Percentiles rank a stretch among this genome's conserved stretches.
Evolutionary conservation across 352 stramenopile genomes (phyloP).

Genomic region (Phytophthora ohioensis): DNA sequence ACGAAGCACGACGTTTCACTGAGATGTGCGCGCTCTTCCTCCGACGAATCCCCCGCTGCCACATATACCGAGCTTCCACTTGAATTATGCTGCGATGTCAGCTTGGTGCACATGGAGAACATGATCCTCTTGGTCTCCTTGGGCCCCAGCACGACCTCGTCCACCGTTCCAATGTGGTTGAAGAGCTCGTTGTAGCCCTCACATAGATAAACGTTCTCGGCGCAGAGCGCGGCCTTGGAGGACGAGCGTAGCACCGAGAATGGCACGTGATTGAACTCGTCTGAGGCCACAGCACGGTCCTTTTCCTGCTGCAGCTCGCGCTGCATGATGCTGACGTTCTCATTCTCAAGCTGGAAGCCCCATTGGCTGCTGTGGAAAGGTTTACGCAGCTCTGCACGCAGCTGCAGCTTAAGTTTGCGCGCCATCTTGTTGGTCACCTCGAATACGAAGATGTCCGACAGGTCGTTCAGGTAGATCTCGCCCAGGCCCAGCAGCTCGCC

Average conservation of each 20-base stretch:
- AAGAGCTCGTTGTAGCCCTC: conserved; percentile 92
- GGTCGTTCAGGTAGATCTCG: conserved; percentile 89
- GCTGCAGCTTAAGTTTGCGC: conserved; percentile 60
- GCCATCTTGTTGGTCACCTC: conserved; percentile 77
- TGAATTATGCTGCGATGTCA: conserved; percentile 44
- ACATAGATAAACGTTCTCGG: conserved; percentile 84
- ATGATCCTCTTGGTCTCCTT: conserved; percentile 77
- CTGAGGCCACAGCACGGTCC: conserved; percentile 35
- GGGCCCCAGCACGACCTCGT: conserved; percentile 68
- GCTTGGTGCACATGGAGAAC: conserved; percentile 79
- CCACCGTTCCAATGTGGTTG: conserved; percentile 83
- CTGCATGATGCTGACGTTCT: conserved; percentile 79
- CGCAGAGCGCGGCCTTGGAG: conserved; percentile 69
- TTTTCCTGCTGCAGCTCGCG: conserved; percentile 44
- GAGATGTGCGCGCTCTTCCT: conserved; percentile 86
- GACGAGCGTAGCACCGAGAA: conserved; percentile 76
- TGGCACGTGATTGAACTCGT: conserved; percentile 84
- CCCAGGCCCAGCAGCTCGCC: conserved; percentile 71
- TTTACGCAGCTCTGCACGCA: conserved; percentile 82
- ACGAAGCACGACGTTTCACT: conserved; percentile 87
- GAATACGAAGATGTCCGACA: conserved; percentile 86
- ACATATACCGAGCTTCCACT: conserved; percentile 26
- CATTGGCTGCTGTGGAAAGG: conserved; percentile 81
- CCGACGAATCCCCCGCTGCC: conserved; percentile 71
- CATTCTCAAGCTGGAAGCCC: conserved; percentile 90